Percentiles rank a stretch among this genome's conserved stretches.
Evolutionary conservation across 2,329 filamentous ascomycete genomes (phyloP).

Genomic region (Fusarium chuoi): DNA sequence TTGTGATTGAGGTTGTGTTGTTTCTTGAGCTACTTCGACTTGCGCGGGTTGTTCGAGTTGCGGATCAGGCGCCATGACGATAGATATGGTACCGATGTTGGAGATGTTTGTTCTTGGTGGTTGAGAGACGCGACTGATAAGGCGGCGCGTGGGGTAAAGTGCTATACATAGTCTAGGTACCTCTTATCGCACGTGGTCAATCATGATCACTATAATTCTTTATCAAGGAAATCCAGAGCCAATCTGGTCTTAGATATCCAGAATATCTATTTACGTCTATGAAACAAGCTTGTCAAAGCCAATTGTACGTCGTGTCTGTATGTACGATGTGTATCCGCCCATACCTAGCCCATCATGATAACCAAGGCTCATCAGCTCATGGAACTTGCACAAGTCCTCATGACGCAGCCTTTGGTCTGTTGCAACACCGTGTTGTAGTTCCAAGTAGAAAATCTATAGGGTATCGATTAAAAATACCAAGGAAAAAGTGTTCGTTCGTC

Average conservation of each 20-base stretch:
- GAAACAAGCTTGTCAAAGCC: constrained; percentile 27
- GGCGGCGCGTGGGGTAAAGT: constrained; percentile 33
- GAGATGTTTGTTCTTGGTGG: constrained; percentile 16
- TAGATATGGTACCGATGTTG: background rate
- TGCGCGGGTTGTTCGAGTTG: constrained; percentile 4
- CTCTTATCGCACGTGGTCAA: constrained; percentile 34
- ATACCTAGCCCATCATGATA: constrained; percentile 1
- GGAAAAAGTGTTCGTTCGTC: constrained; percentile 26
- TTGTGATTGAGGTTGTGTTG: constrained; percentile 3
- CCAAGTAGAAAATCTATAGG: constrained; percentile 41
- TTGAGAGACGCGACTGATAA: constrained; percentile 37
- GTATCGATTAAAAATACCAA: constrained; percentile 41
- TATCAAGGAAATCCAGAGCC: background rate
- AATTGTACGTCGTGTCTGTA: constrained; percentile 13
- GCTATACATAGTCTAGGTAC: background rate
- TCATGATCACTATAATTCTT: background rate
- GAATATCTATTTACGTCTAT: constrained; percentile 24
- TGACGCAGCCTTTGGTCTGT: constrained; percentile 9
- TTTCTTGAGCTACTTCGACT: background rate
- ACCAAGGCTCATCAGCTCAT: constrained; percentile 20
- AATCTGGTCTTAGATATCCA: background rate
- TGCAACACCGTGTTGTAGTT: constrained; percentile 10
- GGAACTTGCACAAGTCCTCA: background rate
- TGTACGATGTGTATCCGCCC: constrained; percentile 6
- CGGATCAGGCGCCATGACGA: constrained; percentile 35